Evolutionary conservation across 495 filamentous ascomycete genomes (phyloP), one percentile per base, ranked within the genome.

Genomic region (Aspergillus carlsbadensis): DNA sequence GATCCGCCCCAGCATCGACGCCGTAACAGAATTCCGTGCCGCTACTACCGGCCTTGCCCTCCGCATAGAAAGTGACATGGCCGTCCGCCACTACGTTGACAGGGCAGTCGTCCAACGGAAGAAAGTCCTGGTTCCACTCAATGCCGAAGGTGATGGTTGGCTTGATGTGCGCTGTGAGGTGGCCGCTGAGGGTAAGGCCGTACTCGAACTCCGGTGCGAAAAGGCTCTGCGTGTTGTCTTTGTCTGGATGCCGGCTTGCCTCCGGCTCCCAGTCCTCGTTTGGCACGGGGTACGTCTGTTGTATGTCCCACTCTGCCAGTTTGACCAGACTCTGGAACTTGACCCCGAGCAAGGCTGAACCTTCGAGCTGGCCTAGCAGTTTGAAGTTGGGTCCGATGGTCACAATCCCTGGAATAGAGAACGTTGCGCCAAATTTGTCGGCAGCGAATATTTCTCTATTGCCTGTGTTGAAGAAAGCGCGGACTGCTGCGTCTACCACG

Each of bases 351-450:
- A 44, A 49, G 1, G 34, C 54, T 1, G 21, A 14, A 15, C 54
- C 54, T 31, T 56, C 54, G 3, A 56, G 21, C 44, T 45, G 44
- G 2, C 54, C 54, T n/a, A 17, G 20, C 0, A 56, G 14, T 15
- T 56, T 29, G n/a, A 56, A 56, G 36, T 56, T 56, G n/a, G 54
- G 54, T 4, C 54, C 54, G 21, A 56, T 40, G 0, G 54, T 56
- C 21, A 56, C 45, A 13, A 56, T 56, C 18, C 54, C 54, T 10
- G 54, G 54, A 0, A 56, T 44, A 0, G 54, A 26, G 35, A 56
- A 56, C 0, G 54, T 20, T 5, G 54, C 54, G 0, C 54, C 54
- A 35, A 56, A 56, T 20, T 56, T 56, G 24, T 56, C 54, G 7
- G 54, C 54, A n/a, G 54, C 48, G 35, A 56, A n/a, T n/a, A n/a